These are phyloP conservation scores for Rhizopus microsporus DNA, from an alignment of 371 early-diverging fungal species.

Conservation along the genomic window DNA sequence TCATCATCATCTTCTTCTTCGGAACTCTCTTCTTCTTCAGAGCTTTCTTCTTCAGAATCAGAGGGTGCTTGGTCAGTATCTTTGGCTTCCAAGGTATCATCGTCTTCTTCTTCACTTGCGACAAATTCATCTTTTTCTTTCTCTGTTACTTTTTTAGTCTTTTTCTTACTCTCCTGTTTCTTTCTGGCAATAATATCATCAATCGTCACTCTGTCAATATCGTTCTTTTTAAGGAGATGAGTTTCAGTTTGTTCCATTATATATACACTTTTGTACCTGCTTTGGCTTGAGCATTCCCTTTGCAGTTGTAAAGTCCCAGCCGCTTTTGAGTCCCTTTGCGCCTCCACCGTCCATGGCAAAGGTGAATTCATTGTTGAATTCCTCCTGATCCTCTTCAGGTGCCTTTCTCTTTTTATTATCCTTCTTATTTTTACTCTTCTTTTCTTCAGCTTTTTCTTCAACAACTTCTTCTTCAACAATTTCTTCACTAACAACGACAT, in stretches of 20 bases:
- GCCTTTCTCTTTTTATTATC: conserved; percentile 31
- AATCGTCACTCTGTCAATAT: conserved; percentile 43
- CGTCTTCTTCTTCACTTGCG: conserved; percentile 37
- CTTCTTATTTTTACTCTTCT: conserved; percentile 36
- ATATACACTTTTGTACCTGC: conserved; percentile 33
- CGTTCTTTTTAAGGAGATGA: conserved; percentile 6
- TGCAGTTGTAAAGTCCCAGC: conserved; percentile 86
- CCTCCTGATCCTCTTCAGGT: conserved; percentile 36
- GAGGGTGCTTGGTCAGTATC: conserved; percentile 27
- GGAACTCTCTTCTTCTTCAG: conserved; percentile 24
- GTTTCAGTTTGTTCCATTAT: background rate
- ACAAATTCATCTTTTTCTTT: conserved; percentile 24
- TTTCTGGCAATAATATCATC: conserved; percentile 77
- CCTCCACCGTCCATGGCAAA: conserved; percentile 76
- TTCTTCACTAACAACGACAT: conserved; percentile 51
- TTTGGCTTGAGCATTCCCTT: conserved; percentile 69
- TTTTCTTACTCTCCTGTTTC: conserved; percentile 48
- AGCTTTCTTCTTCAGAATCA: conserved; percentile 23
- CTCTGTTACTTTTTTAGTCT: conserved; percentile 35
- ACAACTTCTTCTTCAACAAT: conserved; percentile 33
- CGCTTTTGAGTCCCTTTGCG: conserved; percentile 46
- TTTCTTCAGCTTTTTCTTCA: conserved; percentile 19
- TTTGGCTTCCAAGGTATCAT: conserved; percentile 46
- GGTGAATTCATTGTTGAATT: conserved; percentile 69
- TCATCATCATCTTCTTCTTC: conserved; percentile 37